phyloP scores from a whole-genome alignment of 352 stramenopile species.

The Globisporangium abappressorium region DNA sequence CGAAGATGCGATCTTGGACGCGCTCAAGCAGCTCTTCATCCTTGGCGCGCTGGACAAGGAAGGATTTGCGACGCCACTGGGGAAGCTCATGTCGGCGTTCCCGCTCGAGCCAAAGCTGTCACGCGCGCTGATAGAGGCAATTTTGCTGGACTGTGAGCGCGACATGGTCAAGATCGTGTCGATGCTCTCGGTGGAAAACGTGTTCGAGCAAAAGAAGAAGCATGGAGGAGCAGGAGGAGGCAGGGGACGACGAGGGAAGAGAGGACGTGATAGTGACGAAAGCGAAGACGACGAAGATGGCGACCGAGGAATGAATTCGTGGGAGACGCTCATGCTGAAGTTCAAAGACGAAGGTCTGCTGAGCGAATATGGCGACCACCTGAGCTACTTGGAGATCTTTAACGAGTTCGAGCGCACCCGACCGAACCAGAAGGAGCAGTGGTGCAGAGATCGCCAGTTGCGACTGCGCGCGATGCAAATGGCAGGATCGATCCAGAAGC shows the following conservation, averaged over 20 bases:
- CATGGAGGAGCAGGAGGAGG: background rate
- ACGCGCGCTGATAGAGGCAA: constrained; percentile 58
- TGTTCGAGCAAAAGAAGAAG: constrained; percentile 48
- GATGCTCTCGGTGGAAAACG: constrained; percentile 83
- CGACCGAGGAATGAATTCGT: constrained; percentile 10
- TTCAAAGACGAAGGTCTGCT: constrained; percentile 45
- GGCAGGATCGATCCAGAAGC: constrained; percentile 43
- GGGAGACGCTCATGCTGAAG: constrained; percentile 39
- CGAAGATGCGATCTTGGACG: constrained; percentile 66
- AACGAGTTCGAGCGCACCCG: constrained; percentile 32
- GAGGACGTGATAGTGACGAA: constrained; percentile 5
- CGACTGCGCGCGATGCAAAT: constrained; percentile 53
- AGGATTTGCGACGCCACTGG: constrained; percentile 55
- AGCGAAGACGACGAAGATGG: constrained; percentile 22
- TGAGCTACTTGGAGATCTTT: constrained; percentile 52
- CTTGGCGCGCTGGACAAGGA: constrained; percentile 55
- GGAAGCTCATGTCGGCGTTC: constrained; percentile 81
- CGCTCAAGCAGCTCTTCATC: constrained; percentile 70
- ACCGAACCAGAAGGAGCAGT: constrained; percentile 28
- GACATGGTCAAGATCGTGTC: constrained; percentile 74
- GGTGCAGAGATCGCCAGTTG: constrained; percentile 53
- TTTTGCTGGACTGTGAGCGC: constrained; percentile 47
- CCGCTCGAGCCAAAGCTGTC: constrained; percentile 78
- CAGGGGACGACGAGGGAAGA: constrained; percentile 4
- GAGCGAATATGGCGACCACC: constrained; percentile 51